Base-by-base conservation (phyloP, 176 grass and related monocot species). In the Bolboschoenus planiculmis region DNA sequence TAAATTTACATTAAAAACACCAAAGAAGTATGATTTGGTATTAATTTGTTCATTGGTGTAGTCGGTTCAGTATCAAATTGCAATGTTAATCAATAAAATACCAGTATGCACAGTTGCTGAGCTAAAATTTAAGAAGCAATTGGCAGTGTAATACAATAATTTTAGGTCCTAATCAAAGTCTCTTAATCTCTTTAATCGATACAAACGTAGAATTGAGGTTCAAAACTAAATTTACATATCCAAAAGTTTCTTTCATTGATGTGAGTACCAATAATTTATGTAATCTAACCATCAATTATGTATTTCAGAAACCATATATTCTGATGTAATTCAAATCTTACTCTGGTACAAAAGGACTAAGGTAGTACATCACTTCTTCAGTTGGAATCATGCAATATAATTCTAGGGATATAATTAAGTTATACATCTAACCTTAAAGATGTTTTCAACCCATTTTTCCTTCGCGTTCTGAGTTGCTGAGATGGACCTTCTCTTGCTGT, bases 351-450 rank as follows among this genome's bases (percentile, higher is more conserved):
- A 82, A 3, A 59, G 14, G 0, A 35, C 16, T 7, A 63, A 31
- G 8, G 27, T 35, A 43, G 44, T 27, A 7, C 2, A 56, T 1
- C 23, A 81, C 44, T 23, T 37, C 31, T 63, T 66, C 31, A 36
- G 27, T 37, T 29, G 4, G 18, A 44, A 73, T 47, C 35, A 29
- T n/a, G 43, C 11, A 11, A 73, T 33, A 62, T 34, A 21, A 36
- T 6, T 53, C 5, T 20, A 56, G 39, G 36, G 21, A n/a, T 6
- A 68, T 14, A 1, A 58, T 79, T 7, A 56, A 58, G 39, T 82
- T 53, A 37, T 23, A 16, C 56, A 58, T 48, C 81, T 70, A 29
- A 90, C 88, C 80, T 84, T 33, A 43, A 90, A 35, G 15, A 90
- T 74, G 61, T 24, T 80, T 79, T 80, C 47, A 15, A 57, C 13